Percentiles rank a stretch among this genome's conserved stretches.
phyloP scores from a whole-genome alignment of 768 basidiomycete genomes.

The Mrakia hoshinonis region DNA sequence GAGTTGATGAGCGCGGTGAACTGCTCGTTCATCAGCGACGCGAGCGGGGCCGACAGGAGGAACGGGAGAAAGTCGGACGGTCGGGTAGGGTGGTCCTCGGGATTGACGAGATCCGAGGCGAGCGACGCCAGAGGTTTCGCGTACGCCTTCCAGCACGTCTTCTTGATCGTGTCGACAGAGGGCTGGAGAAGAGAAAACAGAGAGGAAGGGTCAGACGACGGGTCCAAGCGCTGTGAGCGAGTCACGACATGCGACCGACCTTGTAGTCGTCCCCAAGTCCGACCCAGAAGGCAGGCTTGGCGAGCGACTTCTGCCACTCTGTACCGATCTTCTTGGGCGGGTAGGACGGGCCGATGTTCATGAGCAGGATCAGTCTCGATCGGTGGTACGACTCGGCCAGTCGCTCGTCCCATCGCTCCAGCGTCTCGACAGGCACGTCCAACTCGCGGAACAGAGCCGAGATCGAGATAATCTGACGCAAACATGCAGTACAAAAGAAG shows the following conservation, averaged over 20 bases:
- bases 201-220: no score
- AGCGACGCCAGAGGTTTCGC: slow-evolving; percentile 44
- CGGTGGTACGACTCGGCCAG: slow-evolving; percentile 48
- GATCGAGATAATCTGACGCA: neutral
- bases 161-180: slow-evolving; percentile 45
- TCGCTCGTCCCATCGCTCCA: slow-evolving; percentile 65
- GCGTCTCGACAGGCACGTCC: slow-evolving; percentile 54
- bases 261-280: slow-evolving; percentile 56
- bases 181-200: no score
- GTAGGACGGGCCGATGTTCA: slow-evolving; percentile 49
- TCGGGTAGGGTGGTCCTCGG: slow-evolving; percentile 38
- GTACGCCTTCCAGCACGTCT: slow-evolving; percentile 50
- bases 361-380: slow-evolving; percentile 57
- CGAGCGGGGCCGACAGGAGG: slow-evolving; percentile 57
- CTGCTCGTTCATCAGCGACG: slow-evolving; percentile 53
- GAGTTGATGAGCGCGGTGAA: slow-evolving; percentile 52
- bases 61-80: slow-evolving; percentile 49
- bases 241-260: no score
- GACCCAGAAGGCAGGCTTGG: slow-evolving; percentile 51
- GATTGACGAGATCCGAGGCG: slow-evolving; percentile 33
- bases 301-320: slow-evolving; percentile 38
- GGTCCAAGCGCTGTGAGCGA: no score
- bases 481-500: neutral
- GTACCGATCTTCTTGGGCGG: slow-evolving; percentile 50
- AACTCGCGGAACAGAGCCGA: slow-evolving; percentile 48